Conservation (phyloP, 2,329 filamentous ascomycete species). For the Aspergillaceae sp. region DNA sequence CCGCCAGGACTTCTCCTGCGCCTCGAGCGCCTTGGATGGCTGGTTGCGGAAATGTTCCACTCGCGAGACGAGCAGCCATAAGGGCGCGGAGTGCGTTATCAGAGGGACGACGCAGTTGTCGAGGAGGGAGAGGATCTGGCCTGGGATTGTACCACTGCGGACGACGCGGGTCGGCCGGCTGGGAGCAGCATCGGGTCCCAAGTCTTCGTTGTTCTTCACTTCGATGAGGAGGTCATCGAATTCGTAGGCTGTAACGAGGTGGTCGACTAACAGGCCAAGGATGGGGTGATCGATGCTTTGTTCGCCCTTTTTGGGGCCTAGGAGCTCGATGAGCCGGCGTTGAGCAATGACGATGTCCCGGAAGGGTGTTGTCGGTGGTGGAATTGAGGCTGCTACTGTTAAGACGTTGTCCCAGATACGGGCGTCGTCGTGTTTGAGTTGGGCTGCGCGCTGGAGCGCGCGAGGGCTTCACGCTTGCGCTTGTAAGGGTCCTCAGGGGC, state of each 20-base stretch:
- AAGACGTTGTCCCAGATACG: slow-evolving; percentile 97
- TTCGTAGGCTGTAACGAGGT: slow-evolving; percentile 50
- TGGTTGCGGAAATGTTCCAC: slow-evolving; percentile 66
- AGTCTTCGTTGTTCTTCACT: slow-evolving; percentile 23
- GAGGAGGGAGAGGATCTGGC: slow-evolving; percentile 57
- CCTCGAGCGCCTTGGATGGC: slow-evolving; percentile 64
- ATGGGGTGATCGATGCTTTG: slow-evolving; percentile 67
- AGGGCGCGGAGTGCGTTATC: slow-evolving; percentile 67
- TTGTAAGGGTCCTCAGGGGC: slow-evolving; percentile 45
- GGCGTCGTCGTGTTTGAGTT: slow-evolving; percentile 75
- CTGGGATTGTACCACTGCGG: slow-evolving; percentile 46
- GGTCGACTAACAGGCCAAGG: slow-evolving; percentile 61
- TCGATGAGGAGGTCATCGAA: slow-evolving; percentile 29
- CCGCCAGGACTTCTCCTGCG: slow-evolving; percentile 85
- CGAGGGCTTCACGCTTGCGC: slow-evolving; percentile 64
- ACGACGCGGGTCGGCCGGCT: slow-evolving; percentile 23
- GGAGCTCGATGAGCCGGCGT: slow-evolving; percentile 65
- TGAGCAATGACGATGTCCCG: slow-evolving; percentile 68
- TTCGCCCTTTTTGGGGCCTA: slow-evolving; percentile 59
- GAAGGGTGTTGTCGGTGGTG: slow-evolving; percentile 58
- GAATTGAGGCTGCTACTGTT: slow-evolving; percentile 69
- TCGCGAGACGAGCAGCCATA: slow-evolving; percentile 68
- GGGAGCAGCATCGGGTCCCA: slow-evolving; percentile 3
- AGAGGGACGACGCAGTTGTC: slow-evolving; percentile 69
- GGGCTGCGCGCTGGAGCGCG: slow-evolving; percentile 82